Base-by-base conservation (phyloP, 768 basidiomycete species). In the Phaeolepiota aurea region DNA sequence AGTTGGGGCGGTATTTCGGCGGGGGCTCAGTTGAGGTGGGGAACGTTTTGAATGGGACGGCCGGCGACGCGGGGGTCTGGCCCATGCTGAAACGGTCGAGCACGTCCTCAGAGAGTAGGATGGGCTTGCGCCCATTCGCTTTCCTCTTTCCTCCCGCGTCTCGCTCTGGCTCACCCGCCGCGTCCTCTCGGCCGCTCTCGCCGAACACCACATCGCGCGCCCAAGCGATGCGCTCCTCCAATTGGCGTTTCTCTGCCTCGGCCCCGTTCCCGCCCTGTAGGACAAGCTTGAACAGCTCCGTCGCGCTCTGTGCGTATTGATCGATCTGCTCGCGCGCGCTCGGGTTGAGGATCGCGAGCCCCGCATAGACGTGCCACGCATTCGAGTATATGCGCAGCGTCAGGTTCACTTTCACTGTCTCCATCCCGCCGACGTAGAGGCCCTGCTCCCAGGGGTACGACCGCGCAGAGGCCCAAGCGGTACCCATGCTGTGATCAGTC, bases 351-450 rank as follows among this genome's bases (percentile, higher is more conserved):
- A 98, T 89, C 1, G 94, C 94, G n/a, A 99, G 76, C 1, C 96
- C 94, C 11, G 94, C 94, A 58, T 99, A 99, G 54, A 99, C 94
- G 63, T 99, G 94, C 92, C 92, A 99, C 45, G 91, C 85, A 60
- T 92, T 96, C 32, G 89, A 76, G 62, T 97, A 99, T 53, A 99
- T 98, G 0, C 96, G 88, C 14, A 96, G 76, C 47, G 87, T 81
- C 60, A 97, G 84, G 69, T 99, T 99, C 52, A 91, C 92, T 64
- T 99, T 99, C 51, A 91, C 91, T 1, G 90, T 93, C 59, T 99
- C 96, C 51, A 99, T 92, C 0, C 96, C 96, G 16, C 92, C 89
- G 20, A 96, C 89, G 61, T 98, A 98, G 36, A 87, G 79, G 1
- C 89, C 87, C 30, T 85, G 77, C 61, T 97, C 94, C 96, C 96